Evolutionary conservation across 805 yeast species (phyloP), one percentile per base, ranked within the genome.

Genomic region (Citeromyces matritensis): DNA sequence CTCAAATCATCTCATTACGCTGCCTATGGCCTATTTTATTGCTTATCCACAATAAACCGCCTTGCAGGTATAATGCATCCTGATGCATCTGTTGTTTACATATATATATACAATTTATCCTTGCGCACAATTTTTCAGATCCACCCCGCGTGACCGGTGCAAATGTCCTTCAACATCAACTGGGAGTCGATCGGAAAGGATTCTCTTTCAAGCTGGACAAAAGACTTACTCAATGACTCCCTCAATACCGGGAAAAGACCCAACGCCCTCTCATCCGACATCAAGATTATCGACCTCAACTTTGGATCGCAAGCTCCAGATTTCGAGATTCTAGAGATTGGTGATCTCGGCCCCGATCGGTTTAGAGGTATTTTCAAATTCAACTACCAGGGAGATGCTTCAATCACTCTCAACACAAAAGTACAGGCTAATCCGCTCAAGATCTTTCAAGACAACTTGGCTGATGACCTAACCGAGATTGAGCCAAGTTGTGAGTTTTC

Each of bases 371-470:
- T 81, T 13, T 82, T 81, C 59, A 81, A 80, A 43, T 65, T 81
- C 38, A 72, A 69, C 41, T 81, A 82, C 47, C 58, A 61, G 30
- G 94, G 94, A 3, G 83, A 78, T 48, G 82, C 84, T 12, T 69
- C 69, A 33, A 68, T 81, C 33, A 76, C 85, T 1, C 60, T 82
- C 32, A 78, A 73, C 33, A 81, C 93, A 1, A 73, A 76, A 34
- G 83, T 84, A 9, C 85, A 82, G 50, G 94, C 94, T 1, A 83
- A 83, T 50, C 79, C 91, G 5, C 57, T 84, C 33, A 75, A 76
- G 37, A 80, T 81, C 19, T 75, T 79, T 48, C 47, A 47, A 30
- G 47, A 50, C 34, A 51, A 47, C 35, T 40, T 51, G 12, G 37
- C 39, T 19, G 53, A 54, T 31, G 39, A 38, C 14, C 37, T 48